Percentiles rank a stretch among this genome's conserved stretches.
Evolutionary conservation across 1,284 basidiomycete genomes (phyloP).

Genomic region (Grifola frondosa): DNA sequence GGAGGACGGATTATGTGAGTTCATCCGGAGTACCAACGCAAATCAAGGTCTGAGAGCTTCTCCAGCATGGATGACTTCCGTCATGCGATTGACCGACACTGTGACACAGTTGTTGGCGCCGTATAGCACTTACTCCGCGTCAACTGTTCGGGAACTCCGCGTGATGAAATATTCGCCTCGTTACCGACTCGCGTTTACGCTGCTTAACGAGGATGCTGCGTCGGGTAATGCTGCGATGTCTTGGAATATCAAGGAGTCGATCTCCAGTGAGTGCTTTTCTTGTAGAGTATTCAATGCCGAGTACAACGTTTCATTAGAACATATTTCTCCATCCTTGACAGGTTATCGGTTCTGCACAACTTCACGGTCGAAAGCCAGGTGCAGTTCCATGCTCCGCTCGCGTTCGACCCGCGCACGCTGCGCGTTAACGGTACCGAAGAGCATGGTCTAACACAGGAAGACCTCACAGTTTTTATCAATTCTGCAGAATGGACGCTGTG

Average conservation of each 20-base stretch:
- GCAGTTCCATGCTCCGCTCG: conserved; percentile 87
- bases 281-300: conserved; percentile 4
- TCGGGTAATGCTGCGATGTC: conserved; percentile 57
- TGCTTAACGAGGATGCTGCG: conserved; percentile 85
- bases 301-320: conserved; percentile 44
- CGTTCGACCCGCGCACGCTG: conserved; percentile 65
- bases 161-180: conserved; percentile 75
- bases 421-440: conserved; percentile 33
- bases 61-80: conserved; percentile 2
- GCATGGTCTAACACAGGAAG: conserved; percentile 72
- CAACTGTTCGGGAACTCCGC: conserved; percentile 40
- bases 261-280: conserved; percentile 54
- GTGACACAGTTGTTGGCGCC: conserved; percentile 52
- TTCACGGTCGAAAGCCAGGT: conserved; percentile 94
- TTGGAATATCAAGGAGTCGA: conserved; percentile 73
- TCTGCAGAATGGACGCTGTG: conserved; percentile 94
- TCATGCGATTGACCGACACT: conserved; percentile 35
- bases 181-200: conserved; percentile 79
- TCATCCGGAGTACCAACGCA: neutral
- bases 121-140: conserved; percentile 39
- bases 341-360: conserved; percentile 74
- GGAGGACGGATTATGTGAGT: conserved; percentile 4
- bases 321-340: conserved; percentile 66
- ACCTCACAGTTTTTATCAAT: conserved; percentile 91
- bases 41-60: neutral